A percentile compares a stretch with the other conserved stretches of the same genome.
These are phyloP conservation scores for Debaryomyces subglobosus DNA, from an alignment of 1,139 yeast genomes.

Conservation along the genomic window DNA sequence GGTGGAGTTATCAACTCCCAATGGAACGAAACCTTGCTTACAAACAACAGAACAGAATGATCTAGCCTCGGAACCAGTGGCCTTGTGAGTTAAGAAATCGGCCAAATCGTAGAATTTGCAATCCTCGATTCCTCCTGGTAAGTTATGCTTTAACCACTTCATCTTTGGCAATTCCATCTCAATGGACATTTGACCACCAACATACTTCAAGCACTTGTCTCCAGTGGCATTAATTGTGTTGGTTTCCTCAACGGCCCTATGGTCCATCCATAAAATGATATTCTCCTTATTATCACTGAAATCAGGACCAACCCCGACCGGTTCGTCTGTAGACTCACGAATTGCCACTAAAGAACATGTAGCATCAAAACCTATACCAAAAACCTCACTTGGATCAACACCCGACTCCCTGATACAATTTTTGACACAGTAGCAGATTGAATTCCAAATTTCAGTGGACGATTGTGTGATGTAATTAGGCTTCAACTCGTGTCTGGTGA, in stretches of 20 bases:
- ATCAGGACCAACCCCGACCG: conserved; percentile 92
- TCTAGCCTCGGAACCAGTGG: conserved; percentile 85
- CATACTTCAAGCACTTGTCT: conserved; percentile 81
- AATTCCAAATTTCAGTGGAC: conserved; percentile 90
- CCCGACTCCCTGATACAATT: conserved; percentile 73
- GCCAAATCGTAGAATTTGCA: conserved; percentile 91
- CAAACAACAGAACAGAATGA: conserved; percentile 90
- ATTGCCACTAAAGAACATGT: conserved; percentile 92
- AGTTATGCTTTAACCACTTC: conserved; percentile 89
- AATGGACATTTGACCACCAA: conserved; percentile 96
- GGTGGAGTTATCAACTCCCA: conserved; percentile 81
- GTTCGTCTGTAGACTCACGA: conserved; percentile 63
- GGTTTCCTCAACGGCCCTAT: conserved; percentile 90
- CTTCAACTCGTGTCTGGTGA: conserved; percentile 73
- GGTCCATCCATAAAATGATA: conserved; percentile 97
- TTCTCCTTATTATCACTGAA: conserved; percentile 73
- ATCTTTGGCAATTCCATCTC: conserved; percentile 98
- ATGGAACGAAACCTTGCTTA: conserved; percentile 92
- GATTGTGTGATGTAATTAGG: conserved; percentile 80
- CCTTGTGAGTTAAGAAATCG: conserved; percentile 86
- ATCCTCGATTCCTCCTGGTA: conserved; percentile 65
- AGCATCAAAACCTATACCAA: conserved; percentile 95
- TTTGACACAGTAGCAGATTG: conserved; percentile 81
- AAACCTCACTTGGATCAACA: conserved; percentile 64
- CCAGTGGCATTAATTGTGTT: conserved; percentile 75